Evolutionary conservation across 1,284 basidiomycete species (phyloP).

Genomic region (Cryptococcus maquisensis): DNA sequence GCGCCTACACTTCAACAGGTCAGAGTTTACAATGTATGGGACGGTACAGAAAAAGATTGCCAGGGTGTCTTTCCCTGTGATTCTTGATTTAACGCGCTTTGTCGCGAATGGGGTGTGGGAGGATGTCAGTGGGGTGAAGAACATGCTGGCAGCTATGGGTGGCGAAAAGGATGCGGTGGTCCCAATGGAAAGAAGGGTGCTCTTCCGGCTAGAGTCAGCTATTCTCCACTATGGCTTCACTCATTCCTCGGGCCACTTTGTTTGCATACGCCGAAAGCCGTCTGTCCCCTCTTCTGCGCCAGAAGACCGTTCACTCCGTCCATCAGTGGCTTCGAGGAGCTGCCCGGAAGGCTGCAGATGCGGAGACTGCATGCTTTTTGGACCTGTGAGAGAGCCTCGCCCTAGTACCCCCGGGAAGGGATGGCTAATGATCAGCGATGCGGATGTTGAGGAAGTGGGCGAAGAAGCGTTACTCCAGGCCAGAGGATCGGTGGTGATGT

Average conservation of each 20-base stretch:
- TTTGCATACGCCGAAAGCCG: conserved; percentile 80
- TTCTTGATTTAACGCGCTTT: conserved; percentile 78
- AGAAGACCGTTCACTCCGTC: conserved; percentile 12
- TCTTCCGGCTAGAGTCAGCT: conserved; percentile 74
- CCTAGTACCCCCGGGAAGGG: conserved; percentile 31
- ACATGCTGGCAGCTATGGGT: conserved; percentile 6
- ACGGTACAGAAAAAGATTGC: conserved; percentile 76
- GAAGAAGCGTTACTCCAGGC: conserved; percentile 63
- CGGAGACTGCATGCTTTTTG: conserved; percentile 29
- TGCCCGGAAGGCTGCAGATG: conserved; percentile 40
- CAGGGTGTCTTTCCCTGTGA: conserved; percentile 72
- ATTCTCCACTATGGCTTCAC: conserved; percentile 81
- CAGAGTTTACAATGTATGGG: conserved; percentile 63
- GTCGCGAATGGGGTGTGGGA: conserved; percentile 41
- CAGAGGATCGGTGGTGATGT: conserved; percentile 66
- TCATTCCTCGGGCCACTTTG: conserved; percentile 85
- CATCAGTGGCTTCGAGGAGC: conserved; percentile 20
- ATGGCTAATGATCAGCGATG: conserved; percentile 83
- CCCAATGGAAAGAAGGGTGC: conserved; percentile 51
- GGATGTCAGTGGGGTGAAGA: conserved; percentile 15
- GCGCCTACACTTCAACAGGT: conserved; percentile 80
- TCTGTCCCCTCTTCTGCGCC: not conserved
- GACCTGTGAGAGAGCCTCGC: conserved; percentile 42
- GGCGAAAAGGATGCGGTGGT: not conserved
- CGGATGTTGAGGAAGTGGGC: conserved; percentile 70